Percentiles rank a stretch among this genome's conserved stretches.
Conservation (phyloP, 352 stramenopile genomes). For the Phytophthora lateralis region DNA sequence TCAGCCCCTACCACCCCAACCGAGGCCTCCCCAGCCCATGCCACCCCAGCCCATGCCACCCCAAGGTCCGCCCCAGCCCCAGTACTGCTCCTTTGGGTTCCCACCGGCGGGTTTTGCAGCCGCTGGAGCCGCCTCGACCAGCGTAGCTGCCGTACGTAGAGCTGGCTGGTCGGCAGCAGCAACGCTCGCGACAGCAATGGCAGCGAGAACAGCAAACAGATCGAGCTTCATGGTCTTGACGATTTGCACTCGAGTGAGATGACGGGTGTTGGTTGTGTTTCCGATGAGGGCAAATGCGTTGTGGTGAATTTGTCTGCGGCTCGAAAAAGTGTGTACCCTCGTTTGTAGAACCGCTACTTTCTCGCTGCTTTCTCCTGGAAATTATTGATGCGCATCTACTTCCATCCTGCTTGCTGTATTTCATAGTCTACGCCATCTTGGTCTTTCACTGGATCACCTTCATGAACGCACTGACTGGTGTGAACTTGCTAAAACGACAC, state of each 20-base stretch:
- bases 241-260: neutral
- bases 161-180: conserved; percentile 25
- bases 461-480: too few species aligned
- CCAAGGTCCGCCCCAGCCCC: conserved; percentile 6
- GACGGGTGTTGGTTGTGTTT: too few species aligned
- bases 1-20: neutral
- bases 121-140: conserved; percentile 1
- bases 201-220: conserved; percentile 14
- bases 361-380: too few species aligned
- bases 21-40: conserved; percentile 4
- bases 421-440: too few species aligned
- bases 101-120: neutral
- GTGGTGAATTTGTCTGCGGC: conserved; percentile 1
- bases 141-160: conserved; percentile 2
- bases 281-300: conserved; percentile 3
- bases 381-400: too few species aligned
- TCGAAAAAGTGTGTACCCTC: too few species aligned
- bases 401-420: too few species aligned
- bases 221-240: conserved; percentile 11
- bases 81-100: conserved; percentile 15
- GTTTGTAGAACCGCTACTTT: too few species aligned
- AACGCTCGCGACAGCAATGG: conserved; percentile 20
- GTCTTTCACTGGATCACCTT: too few species aligned
- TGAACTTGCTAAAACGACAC: too few species aligned
- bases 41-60: conserved; percentile 10